Evolutionary conservation across 805 yeast species (phyloP).

Genomic region (Candida schatavii): DNA sequence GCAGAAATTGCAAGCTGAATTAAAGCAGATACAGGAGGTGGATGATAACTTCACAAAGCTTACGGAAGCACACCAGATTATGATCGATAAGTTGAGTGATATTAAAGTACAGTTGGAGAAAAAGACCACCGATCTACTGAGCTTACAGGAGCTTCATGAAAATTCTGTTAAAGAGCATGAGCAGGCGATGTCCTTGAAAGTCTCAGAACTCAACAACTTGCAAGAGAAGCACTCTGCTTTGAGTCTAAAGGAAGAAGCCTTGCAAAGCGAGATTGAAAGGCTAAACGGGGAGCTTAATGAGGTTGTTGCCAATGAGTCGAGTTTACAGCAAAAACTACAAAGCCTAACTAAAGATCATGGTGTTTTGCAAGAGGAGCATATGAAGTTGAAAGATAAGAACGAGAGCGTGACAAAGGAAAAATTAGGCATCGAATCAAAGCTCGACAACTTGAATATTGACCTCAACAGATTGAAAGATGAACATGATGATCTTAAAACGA

Average conservation of each 20-base stretch:
- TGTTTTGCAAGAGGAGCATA: slow-evolving; percentile 4
- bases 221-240: slow-evolving; percentile 30
- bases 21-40: slow-evolving; percentile 12
- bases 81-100: slow-evolving; percentile 19
- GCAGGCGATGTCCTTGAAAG: slow-evolving; percentile 15
- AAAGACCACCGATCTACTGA: slow-evolving; percentile 18
- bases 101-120: slow-evolving; percentile 19
- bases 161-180: slow-evolving; percentile 19
- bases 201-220: slow-evolving; percentile 11
- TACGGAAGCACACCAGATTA: slow-evolving; percentile 1
- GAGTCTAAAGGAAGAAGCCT: slow-evolving; percentile 27
- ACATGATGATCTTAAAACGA: no score
- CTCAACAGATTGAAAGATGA: background rate
- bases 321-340: background rate
- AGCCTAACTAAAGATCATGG: slow-evolving; percentile 4
- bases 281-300: slow-evolving; percentile 4
- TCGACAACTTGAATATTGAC: slow-evolving; percentile 1
- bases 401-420: background rate
- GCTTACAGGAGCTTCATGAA: slow-evolving; percentile 18
- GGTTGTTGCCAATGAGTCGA: background rate
- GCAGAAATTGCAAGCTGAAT: slow-evolving; percentile 15
- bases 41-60: background rate
- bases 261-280: slow-evolving; percentile 1
- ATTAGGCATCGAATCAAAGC: slow-evolving; percentile 1
- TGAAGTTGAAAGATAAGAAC: slow-evolving; percentile 2